Conservation (phyloP, 352 stramenopile species). For the Pythium utonaiense region DNA sequence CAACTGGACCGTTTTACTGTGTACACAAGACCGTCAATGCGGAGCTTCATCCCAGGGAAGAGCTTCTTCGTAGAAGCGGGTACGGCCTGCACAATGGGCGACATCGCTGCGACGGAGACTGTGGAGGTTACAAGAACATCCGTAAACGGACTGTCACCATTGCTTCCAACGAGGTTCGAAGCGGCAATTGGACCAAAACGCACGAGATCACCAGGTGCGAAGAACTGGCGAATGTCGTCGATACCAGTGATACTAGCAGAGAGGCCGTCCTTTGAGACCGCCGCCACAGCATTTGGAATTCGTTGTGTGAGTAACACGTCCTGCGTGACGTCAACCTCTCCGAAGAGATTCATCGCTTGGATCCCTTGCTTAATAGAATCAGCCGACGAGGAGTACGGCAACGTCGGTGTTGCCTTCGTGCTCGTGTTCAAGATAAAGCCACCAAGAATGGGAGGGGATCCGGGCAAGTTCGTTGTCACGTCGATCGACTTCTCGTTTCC, state of each 20-base stretch:
- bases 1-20: conserved; percentile 82
- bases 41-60: conserved; percentile 79
- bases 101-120: conserved; percentile 40
- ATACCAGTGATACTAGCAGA: conserved; percentile 43
- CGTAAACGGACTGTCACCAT: conserved; percentile 62
- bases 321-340: conserved; percentile 62
- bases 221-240: conserved; percentile 58
- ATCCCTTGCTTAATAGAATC: conserved; percentile 68
- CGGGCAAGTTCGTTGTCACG: conserved; percentile 47
- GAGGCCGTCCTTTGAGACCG: conserved; percentile 46
- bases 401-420: conserved; percentile 34
- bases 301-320: conserved; percentile 47
- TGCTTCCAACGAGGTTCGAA: conserved; percentile 50
- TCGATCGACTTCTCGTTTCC: conserved; percentile 50
- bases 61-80: conserved; percentile 46
- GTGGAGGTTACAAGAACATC: conserved; percentile 41
- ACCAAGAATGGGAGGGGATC: conserved; percentile 47
- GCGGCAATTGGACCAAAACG: conserved; percentile 45
- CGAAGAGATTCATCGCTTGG: conserved; percentile 72
- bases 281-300: conserved; percentile 52
- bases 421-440: conserved; percentile 48
- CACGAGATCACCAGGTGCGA: conserved; percentile 61
- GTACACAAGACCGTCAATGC: conserved; percentile 88
- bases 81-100: conserved; percentile 37
- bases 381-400: conserved; percentile 56